phyloP scores from a whole-genome alignment of 495 filamentous ascomycete genomes.

The Recurvomyces mirabilis region DNA sequence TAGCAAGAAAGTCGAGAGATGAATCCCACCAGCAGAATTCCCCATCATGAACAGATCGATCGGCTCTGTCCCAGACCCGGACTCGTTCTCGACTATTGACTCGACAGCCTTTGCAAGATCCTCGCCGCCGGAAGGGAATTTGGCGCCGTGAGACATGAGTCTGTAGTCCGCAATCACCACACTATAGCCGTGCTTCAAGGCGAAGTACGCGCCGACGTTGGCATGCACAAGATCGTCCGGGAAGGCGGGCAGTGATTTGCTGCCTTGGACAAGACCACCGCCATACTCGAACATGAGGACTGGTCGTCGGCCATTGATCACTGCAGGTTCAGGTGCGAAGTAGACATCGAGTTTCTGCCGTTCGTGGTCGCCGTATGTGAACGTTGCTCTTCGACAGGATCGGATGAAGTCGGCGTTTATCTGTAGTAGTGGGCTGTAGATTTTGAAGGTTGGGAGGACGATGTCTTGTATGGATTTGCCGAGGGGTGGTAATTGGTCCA shows the following conservation, averaged over 20 bases:
- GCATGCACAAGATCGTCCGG: constrained; percentile 27
- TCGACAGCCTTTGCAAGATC: constrained; percentile 31
- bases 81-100: constrained; percentile 24
- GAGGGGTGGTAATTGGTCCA: constrained; percentile 9
- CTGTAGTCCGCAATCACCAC: constrained; percentile 34
- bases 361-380: constrained; percentile 30
- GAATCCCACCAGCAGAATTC: constrained; percentile 37
- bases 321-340: constrained; percentile 20
- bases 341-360: constrained; percentile 37
- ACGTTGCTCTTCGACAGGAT: constrained; percentile 20
- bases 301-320: constrained; percentile 13
- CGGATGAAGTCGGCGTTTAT: constrained; percentile 29
- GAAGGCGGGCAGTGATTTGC: constrained; percentile 24
- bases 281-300: constrained; percentile 37
- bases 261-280: constrained; percentile 32
- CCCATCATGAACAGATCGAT: constrained; percentile 34
- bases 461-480: constrained; percentile 24
- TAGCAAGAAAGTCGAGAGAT: constrained; percentile 32
- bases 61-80: constrained; percentile 1
- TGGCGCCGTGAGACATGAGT: constrained; percentile 31
- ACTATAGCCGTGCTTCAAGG: constrained; percentile 27
- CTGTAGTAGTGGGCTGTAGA: constrained; percentile 28
- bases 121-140: constrained; percentile 33
- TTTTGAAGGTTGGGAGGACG: constrained; percentile 30
- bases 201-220: constrained; percentile 37